These are phyloP conservation scores for Nitzschia palea DNA, from an alignment of 108 stramenopile species.

Conservation along the genomic window DNA sequence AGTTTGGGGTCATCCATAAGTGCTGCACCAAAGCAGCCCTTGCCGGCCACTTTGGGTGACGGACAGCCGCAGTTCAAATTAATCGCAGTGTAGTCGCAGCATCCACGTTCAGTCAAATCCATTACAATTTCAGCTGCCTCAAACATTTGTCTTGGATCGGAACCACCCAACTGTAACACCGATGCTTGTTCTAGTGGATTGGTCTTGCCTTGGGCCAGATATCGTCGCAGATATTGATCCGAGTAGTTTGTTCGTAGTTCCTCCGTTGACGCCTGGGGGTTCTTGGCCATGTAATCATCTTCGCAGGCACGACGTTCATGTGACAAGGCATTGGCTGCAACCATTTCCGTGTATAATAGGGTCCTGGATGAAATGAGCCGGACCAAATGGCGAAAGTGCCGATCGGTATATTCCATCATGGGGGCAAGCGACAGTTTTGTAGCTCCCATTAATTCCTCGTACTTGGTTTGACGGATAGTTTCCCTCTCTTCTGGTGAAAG, in stretches of 20 bases:
- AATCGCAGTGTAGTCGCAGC: constrained; percentile 91
- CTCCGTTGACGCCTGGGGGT: constrained; percentile 23
- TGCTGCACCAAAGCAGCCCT: constrained; percentile 97
- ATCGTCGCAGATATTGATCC: constrained; percentile 46
- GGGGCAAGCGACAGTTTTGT: constrained; percentile 87
- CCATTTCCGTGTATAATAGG: constrained; percentile 98
- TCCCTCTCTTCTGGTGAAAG: background rate
- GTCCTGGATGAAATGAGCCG: constrained; percentile 83
- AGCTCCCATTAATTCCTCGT: constrained; percentile 20
- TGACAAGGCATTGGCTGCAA: constrained; percentile 87
- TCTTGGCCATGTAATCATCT: constrained; percentile 12
- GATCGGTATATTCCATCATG: constrained; percentile 99
- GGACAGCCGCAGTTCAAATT: constrained; percentile 99
- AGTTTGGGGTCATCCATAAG: constrained; percentile 94
- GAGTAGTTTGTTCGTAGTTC: constrained; percentile 22
- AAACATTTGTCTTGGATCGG: constrained; percentile 76
- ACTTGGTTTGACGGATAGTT: background rate
- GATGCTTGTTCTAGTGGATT: constrained; percentile 66
- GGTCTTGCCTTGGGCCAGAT: constrained; percentile 50
- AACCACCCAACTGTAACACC: constrained; percentile 97
- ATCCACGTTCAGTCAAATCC: constrained; percentile 61
- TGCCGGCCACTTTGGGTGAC: constrained; percentile 93
- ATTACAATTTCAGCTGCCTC: constrained; percentile 71
- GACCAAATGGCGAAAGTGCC: constrained; percentile 91
- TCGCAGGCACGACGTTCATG: constrained; percentile 44